Evolutionary conservation across 306 rosid species (phyloP), one percentile per base, ranked within the genome.

Genomic region (Gillenia trifoliata): DNA sequence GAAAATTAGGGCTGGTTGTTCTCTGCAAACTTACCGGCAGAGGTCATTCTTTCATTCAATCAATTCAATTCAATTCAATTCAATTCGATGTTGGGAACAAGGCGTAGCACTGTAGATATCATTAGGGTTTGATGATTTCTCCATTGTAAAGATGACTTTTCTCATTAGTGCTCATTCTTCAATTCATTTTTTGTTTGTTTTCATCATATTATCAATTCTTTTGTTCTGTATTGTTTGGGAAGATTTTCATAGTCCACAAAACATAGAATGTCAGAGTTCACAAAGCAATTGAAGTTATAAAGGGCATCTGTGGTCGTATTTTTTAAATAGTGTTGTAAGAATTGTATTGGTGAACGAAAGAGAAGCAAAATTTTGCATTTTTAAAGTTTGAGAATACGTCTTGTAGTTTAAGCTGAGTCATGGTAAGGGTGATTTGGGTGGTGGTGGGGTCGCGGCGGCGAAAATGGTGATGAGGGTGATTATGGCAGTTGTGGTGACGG

Each of bases 31-130:
- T 26, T 62, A 63, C 76, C 70, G 66, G 66, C 52, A 47, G 68
- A 65, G 79, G 65, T 69, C 85, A 83, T 88, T 80, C 64, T 78
- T 86, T 85, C 71, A 74, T 85, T 83, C 85, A 78, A 74, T 50
- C 74, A 49, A 49, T 8, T 38, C 41, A 8, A 38, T 7, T 50
- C 74, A 49, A 49, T 8, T 38, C 41, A 8, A 38, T 7, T 41
- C 47, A 52, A 75, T 74, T 74, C 59, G 77, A 85, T 60, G 73
- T 20, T 67, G 68, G 74, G 72, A 66, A 72, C 75, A 68, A 66
- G 73, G 74, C 76, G n/a, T 76, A 70, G 47, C 67, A 80, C 66
- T 75, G 83, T 84, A 80, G 70, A 81, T 80, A 68, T 75, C 74
- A 74, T 68, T 76, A 38, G 87, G 78, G 9, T 64, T 76, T 66